These are phyloP conservation scores for Pseudogymnoascus sp. DNA, from an alignment of 2,329 filamentous ascomycete species.

Conservation along the genomic window DNA sequence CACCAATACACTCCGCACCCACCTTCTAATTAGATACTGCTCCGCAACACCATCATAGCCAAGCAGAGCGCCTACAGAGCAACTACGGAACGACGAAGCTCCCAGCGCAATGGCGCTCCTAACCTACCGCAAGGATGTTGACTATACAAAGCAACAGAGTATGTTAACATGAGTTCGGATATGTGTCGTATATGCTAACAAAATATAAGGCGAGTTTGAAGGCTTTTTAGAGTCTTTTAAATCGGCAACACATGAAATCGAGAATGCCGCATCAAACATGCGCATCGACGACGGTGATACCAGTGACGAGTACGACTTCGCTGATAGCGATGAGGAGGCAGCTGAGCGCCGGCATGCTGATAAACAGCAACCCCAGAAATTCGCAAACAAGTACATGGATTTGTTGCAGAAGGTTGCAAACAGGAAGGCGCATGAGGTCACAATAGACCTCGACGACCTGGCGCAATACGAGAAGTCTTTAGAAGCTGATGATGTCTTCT, in stretches of 20 bases:
- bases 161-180: constrained; percentile 29
- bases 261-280: constrained; percentile 75
- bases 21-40: constrained; percentile 18
- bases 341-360: constrained; percentile 39
- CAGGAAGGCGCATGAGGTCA: constrained; percentile 65
- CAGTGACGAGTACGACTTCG: constrained; percentile 87
- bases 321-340: constrained; percentile 67
- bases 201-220: constrained; percentile 62
- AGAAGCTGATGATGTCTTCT: constrained; percentile 45
- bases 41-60: constrained; percentile 10
- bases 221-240: constrained; percentile 87
- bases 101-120: constrained; percentile 69
- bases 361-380: constrained; percentile 43
- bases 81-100: constrained; percentile 14
- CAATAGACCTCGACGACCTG: constrained; percentile 85
- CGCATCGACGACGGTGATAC: constrained; percentile 80
- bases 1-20: constrained; percentile 13
- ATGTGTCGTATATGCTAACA: neutral
- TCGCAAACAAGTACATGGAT: constrained; percentile 80
- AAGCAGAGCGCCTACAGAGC: neutral
- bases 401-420: constrained; percentile 83
- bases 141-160: constrained; percentile 85
- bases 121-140: constrained; percentile 67
- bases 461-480: constrained; percentile 66
- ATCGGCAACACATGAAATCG: constrained; percentile 65